Evolutionary conservation across 2,329 filamentous ascomycete species (phyloP), one percentile per base, ranked within the genome.

Genomic region (Lecanosticta acicola): DNA sequence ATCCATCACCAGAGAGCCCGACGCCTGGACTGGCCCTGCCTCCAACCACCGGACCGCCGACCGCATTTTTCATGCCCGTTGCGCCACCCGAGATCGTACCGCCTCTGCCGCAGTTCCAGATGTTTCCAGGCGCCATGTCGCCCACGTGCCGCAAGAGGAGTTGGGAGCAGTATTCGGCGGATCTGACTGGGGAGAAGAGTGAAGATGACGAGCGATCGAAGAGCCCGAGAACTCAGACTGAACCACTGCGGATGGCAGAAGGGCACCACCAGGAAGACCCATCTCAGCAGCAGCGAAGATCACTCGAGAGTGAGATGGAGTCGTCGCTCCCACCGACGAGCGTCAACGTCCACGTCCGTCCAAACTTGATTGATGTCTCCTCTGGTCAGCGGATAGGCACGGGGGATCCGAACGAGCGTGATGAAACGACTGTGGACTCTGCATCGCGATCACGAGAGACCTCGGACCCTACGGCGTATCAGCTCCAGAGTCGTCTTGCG

Each of bases 361-460:
- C 8, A 16, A 9, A 17, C 3, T 21, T 42, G 40, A 42, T 42
- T 21, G 40, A 42, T 42, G 40, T 42, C 10, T 33, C 35, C 24
- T 5, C 29, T 7, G 40, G 40, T 17, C 26, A 29, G 16, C 9
- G n/a, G 3, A 26, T 41, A 5, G 39, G 40, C 17, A 9, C 14
- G 11, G 24, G 5, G 11, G 37, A 21, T 10, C n/a, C n/a, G n/a
- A n/a, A n/a, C n/a, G 37, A 29, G 5, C 11, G 13, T 13, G 16
- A 21, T 13, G 37, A 18, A 17, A 18, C 9, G 16, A 9, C 9
- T 17, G 34, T n/a, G n/a, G n/a, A n/a, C n/a, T n/a, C n/a, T n/a
- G n/a, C n/a, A n/a, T n/a, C n/a, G n/a, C n/a, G n/a, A n/a, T n/a
- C n/a, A n/a, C n/a, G n/a, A n/a, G n/a, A n/a, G n/a, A n/a, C n/a